phyloP scores from a whole-genome alignment of 805 yeast genomes.

The Saturnispora silvae region DNA sequence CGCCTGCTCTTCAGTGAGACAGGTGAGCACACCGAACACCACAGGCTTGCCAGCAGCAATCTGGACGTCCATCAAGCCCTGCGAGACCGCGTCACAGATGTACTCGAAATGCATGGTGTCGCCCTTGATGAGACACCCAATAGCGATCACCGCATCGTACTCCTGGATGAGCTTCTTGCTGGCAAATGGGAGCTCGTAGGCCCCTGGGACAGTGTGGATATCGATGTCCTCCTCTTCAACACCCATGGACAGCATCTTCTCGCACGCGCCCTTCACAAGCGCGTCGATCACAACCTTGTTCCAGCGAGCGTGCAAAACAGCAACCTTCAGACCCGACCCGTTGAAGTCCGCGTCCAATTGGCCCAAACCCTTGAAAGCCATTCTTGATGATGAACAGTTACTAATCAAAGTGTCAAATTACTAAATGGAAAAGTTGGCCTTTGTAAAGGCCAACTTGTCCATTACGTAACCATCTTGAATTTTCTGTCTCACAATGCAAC shows the following conservation, averaged over 20 bases:
- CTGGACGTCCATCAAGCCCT: slow-evolving; percentile 76
- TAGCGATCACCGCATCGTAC: slow-evolving; percentile 82
- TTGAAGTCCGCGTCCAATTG: slow-evolving; percentile 36
- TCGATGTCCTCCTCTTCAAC: slow-evolving; percentile 69
- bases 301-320: slow-evolving; percentile 96
- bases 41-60: slow-evolving; percentile 63
- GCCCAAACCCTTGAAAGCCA: slow-evolving; percentile 82
- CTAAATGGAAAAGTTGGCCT: too few species aligned
- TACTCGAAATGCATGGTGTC: slow-evolving; percentile 97
- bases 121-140: slow-evolving; percentile 93
- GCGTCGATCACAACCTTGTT: slow-evolving; percentile 67
- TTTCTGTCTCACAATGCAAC: too few species aligned
- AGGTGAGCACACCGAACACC: slow-evolving; percentile 87
- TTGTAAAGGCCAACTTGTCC: neutral
- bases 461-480: too few species aligned
- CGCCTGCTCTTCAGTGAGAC: slow-evolving; percentile 91
- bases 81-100: slow-evolving; percentile 82
- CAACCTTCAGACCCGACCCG: slow-evolving; percentile 34
- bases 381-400: too few species aligned
- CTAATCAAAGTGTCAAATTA: too few species aligned
- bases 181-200: slow-evolving; percentile 87
- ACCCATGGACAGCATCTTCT: slow-evolving; percentile 48
- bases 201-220: slow-evolving; percentile 86
- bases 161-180: slow-evolving; percentile 41
- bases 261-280: slow-evolving; percentile 66